Percentiles rank a stretch among this genome's conserved stretches.
Evolutionary conservation across 2,329 filamentous ascomycete genomes (phyloP).

Genomic region (Aotearoamyces nothofagi): DNA sequence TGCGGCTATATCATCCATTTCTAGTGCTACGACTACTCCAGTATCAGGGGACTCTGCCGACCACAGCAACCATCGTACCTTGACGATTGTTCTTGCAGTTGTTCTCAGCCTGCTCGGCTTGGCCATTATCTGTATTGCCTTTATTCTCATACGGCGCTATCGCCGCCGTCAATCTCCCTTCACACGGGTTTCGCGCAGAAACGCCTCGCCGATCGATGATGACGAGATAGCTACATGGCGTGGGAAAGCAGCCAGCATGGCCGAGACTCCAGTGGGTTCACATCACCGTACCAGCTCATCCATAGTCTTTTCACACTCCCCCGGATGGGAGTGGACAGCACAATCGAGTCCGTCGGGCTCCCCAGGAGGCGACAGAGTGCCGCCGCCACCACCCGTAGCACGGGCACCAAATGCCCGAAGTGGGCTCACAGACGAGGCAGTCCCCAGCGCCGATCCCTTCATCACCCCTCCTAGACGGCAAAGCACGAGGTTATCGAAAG

Average conservation of each 20-base stretch:
- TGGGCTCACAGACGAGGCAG: constrained; percentile 44
- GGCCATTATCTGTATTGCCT: constrained; percentile 7
- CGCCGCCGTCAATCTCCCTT: constrained; percentile 25
- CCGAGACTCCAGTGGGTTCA: background rate
- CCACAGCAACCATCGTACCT: constrained; percentile 13
- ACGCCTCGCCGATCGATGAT: constrained; percentile 48
- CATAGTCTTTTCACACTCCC: background rate
- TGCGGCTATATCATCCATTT: background rate
- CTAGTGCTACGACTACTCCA: background rate
- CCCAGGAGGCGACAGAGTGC: constrained; percentile 9
- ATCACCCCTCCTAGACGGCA: constrained; percentile 35
- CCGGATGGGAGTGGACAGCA: constrained; percentile 2
- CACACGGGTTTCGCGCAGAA: constrained; percentile 36
- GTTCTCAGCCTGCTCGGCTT: constrained; percentile 15
- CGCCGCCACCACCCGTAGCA: constrained; percentile 29
- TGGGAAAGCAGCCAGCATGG: too few species aligned
- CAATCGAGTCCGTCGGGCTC: constrained; percentile 5
- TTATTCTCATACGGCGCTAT: constrained; percentile 12
- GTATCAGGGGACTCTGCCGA: too few species aligned
- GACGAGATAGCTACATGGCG: constrained; percentile 50
- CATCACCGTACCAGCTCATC: constrained; percentile 9
- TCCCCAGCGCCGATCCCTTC: constrained; percentile 46
- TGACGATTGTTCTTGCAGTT: constrained; percentile 2
- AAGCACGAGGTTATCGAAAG: constrained; percentile 36
- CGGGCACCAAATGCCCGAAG: constrained; percentile 45